These are phyloP conservation scores for Nigrospora sphaerica DNA, from an alignment of 2,329 filamentous ascomycete genomes.

Conservation along the genomic window DNA sequence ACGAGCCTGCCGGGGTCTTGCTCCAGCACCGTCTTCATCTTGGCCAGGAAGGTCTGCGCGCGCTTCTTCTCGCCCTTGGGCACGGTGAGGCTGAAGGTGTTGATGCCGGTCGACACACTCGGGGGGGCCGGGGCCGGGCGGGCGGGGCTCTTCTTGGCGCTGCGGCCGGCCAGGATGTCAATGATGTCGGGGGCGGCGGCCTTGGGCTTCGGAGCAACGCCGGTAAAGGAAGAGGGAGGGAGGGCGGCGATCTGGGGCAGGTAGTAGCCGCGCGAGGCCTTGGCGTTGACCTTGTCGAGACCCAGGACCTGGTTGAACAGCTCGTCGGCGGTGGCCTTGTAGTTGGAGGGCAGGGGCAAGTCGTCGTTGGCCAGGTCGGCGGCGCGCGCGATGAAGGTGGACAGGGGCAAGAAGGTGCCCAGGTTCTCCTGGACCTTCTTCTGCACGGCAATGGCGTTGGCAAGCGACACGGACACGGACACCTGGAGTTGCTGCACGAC, in stretches of 20 bases:
- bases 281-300: conserved; percentile 42
- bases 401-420: conserved; percentile 74
- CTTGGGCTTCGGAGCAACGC: conserved; percentile 23
- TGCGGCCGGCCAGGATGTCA: conserved; percentile 60
- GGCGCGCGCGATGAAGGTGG: conserved; percentile 80
- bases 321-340: conserved; percentile 66
- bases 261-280: conserved; percentile 56
- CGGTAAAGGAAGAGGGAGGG: conserved; percentile 33
- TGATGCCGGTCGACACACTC: conserved; percentile 50
- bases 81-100: conserved; percentile 77
- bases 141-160: conserved; percentile 18
- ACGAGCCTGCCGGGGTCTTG: conserved; percentile 71
- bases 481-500: conserved; percentile 48
- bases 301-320: conserved; percentile 88
- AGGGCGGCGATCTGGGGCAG: conserved; percentile 63
- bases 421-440: conserved; percentile 70
- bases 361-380: conserved; percentile 82
- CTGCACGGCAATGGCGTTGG: conserved; percentile 73
- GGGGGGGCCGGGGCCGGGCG: conserved; percentile 24
- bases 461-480: conserved; percentile 69
- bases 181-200: conserved; percentile 67
- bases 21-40: conserved; percentile 78
- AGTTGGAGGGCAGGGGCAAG: conserved; percentile 60
- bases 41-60: conserved; percentile 74
- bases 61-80: conserved; percentile 74